A percentile compares a stretch with the other conserved stretches of the same genome.
Conservation (phyloP, 352 stramenopile species). For the Phytophthora agathidicida region DNA sequence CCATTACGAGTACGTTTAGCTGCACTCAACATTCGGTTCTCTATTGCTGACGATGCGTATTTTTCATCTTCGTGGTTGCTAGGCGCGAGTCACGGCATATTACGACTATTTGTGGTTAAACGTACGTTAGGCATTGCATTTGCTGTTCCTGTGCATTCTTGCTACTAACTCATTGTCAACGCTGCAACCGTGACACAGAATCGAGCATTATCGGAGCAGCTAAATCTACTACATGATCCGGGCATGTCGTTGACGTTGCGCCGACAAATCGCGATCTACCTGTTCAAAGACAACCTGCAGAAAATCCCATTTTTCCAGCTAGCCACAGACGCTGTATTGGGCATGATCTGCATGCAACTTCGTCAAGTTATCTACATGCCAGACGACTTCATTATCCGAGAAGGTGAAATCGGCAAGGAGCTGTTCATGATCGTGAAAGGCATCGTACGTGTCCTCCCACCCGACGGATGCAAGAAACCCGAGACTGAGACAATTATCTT, state of each 20-base stretch:
- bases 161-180: slow-evolving; percentile 2
- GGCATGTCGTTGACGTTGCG: slow-evolving; percentile 68
- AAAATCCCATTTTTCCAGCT: slow-evolving; percentile 80
- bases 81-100: slow-evolving; percentile 61
- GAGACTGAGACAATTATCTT: slow-evolving; percentile 50
- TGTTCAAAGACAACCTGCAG: slow-evolving; percentile 73
- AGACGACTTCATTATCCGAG: slow-evolving; percentile 64
- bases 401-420: slow-evolving; percentile 72
- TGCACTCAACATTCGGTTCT: too few species aligned
- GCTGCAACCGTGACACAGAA: slow-evolving; percentile 28
- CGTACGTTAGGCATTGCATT: too few species aligned
- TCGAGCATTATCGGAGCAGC: slow-evolving; percentile 60
- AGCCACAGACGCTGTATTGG: slow-evolving; percentile 59
- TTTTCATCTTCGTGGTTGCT: not conserved
- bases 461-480: slow-evolving; percentile 30
- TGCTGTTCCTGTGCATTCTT: too few species aligned
- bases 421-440: slow-evolving; percentile 81
- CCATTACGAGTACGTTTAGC: slow-evolving; percentile 51
- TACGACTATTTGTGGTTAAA: slow-evolving; percentile 82
- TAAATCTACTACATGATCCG: slow-evolving; percentile 62
- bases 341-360: slow-evolving; percentile 78
- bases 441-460: slow-evolving; percentile 63
- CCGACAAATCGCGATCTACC: slow-evolving; percentile 67
- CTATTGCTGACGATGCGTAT: not conserved
- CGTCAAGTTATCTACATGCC: slow-evolving; percentile 74